phyloP scores from a whole-genome alignment of 768 basidiomycete species.

The Phaffia tasmanica region DNA sequence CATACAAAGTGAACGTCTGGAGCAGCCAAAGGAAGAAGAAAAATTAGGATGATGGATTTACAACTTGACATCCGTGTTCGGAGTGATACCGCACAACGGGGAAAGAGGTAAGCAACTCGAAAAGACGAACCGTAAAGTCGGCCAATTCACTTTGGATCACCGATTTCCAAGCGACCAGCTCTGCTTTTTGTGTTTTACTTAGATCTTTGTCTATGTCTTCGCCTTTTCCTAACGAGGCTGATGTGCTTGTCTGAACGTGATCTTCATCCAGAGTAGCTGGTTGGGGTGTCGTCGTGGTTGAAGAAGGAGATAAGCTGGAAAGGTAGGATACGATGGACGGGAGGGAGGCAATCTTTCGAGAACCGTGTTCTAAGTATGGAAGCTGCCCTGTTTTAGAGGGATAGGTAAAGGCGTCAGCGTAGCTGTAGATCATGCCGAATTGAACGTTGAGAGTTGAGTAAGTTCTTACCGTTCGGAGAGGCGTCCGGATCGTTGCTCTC shows the following conservation, averaged over 20 bases:
- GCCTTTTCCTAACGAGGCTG: background rate
- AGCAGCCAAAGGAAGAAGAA: background rate
- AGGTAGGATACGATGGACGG: conserved; percentile 13
- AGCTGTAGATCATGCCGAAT: background rate
- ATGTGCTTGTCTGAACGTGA: background rate
- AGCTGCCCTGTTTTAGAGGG: conserved; percentile 15
- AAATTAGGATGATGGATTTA: background rate
- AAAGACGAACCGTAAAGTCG: conserved; percentile 11
- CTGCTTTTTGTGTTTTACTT: background rate
- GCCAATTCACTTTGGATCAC: conserved; percentile 23
- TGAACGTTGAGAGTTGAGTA: background rate
- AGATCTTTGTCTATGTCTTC: conserved; percentile 21
- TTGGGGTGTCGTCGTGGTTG: background rate
- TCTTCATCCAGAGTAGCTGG: background rate
- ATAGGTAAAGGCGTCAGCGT: background rate
- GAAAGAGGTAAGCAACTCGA: background rate
- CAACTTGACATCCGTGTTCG: background rate
- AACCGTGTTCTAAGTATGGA: conserved; percentile 19
- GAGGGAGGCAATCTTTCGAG: conserved; percentile 11
- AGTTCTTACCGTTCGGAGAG: conserved; percentile 19
- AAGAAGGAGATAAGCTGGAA: conserved; percentile 9
- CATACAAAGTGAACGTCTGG: conserved; percentile 23
- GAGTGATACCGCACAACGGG: background rate
- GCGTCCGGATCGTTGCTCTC: conserved; percentile 24
- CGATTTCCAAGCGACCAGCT: conserved; percentile 22